A percentile compares a stretch with the other conserved stretches of the same genome.
Evolutionary conservation across 2,329 filamentous ascomycete genomes (phyloP).

Genomic region (Gaeumannomyces sp.): DNA sequence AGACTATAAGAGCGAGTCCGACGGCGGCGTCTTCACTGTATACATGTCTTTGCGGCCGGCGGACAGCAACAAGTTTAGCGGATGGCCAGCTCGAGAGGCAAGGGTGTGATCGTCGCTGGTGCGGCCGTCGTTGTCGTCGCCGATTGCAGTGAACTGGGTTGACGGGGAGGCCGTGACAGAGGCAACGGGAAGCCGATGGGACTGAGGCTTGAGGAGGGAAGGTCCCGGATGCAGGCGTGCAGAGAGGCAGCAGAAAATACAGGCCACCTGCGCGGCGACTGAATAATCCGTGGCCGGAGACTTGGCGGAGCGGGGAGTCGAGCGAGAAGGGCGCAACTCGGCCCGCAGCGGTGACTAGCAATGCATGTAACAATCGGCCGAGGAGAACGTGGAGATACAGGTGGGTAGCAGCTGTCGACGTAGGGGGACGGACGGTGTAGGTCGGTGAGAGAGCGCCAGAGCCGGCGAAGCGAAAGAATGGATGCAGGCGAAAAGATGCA

Average conservation of each 20-base stretch:
- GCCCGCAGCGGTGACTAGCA: neutral
- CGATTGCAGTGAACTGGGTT: neutral
- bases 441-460: neutral
- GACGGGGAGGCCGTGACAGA: neutral
- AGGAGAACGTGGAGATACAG: neutral
- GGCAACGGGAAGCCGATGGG: neutral
- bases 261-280: neutral
- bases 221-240: neutral
- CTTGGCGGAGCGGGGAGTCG: neutral
- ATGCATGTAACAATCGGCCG: neutral
- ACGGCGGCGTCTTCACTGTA: constrained; percentile 14
- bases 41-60: constrained; percentile 22
- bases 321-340: neutral
- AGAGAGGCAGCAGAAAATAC: neutral
- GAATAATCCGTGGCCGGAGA: neutral
- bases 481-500: neutral
- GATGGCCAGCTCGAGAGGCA: constrained; percentile 6
- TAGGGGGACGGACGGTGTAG: neutral
- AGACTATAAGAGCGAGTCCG: constrained; percentile 24
- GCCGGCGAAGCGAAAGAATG: neutral
- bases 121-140: neutral
- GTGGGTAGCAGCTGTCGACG: neutral
- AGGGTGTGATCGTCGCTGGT: neutral
- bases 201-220: neutral
- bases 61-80: constrained; percentile 10